Evolutionary conservation across 2,329 filamentous ascomycete genomes (phyloP), one percentile per base, ranked within the genome.

Genomic region (Emericellopsis cladophorae): DNA sequence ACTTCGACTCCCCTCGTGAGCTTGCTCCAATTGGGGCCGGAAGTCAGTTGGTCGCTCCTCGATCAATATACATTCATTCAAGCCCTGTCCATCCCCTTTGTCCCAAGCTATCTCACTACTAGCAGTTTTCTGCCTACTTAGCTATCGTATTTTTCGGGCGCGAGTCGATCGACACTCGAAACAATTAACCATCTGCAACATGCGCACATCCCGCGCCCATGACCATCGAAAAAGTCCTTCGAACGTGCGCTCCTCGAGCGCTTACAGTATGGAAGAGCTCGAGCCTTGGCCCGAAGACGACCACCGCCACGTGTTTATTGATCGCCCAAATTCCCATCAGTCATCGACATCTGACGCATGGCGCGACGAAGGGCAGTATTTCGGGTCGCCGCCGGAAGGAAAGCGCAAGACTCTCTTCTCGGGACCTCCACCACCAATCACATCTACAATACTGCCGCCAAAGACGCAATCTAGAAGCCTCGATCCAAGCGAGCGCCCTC

Each of bases 391-490:
- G 2, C 58, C 62, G 42, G 59, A 54, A 15, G 64, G 44, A 22
- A 64, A 51, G 11, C 44, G 55, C 4, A 58, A 26, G 18, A 31
- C 42, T n/a, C 29, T 72, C 36, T 74, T 73, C 42, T 50, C 57
- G 3, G 68, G 68, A 1, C 70, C 70, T 0, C 70, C 70, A 0
- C 68, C 70, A 1, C 70, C 70, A 4, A 73, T 74, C 42, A 61
- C 66, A 2, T 47, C 55, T 6, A 71, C 70, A 0, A 56, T 61
- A 4, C 43, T 66, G 16, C 41, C 66, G 2, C 5, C 22, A 7
- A 39, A 36, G 18, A n/a, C 40, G 15, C 21, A 22, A 11, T 3
- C 12, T 5, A 16, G 15, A 14, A 37, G 15, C 10, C 11, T 14
- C 23, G 5, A 6, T 11, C 44, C 46, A 39, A 37, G 40, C 39